Evolutionary conservation across 768 basidiomycete genomes (phyloP).

Genomic region (Tulasnella sp.): DNA sequence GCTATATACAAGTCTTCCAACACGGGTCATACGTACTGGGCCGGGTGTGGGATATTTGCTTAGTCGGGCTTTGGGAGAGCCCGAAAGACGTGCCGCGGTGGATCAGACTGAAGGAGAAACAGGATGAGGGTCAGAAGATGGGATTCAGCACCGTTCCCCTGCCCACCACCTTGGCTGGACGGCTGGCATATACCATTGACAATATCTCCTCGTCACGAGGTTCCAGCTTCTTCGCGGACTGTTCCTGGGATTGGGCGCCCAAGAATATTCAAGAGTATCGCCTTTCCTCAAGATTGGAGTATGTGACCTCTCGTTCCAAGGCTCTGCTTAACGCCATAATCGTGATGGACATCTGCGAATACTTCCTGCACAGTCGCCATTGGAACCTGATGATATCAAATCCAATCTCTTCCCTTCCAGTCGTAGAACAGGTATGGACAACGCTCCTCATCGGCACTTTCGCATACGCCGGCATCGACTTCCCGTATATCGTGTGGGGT

Average conservation of each 20-base stretch:
- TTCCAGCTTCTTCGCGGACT: neutral
- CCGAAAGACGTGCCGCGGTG: neutral
- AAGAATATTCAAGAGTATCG: neutral
- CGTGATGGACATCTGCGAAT: neutral
- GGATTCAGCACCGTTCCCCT: neutral
- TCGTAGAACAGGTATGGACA: neutral
- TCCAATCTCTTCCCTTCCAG: neutral
- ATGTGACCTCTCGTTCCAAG: neutral
- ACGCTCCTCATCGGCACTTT: neutral
- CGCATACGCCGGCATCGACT: neutral
- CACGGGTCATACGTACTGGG: neutral
- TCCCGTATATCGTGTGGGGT: neutral
- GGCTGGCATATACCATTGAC: neutral
- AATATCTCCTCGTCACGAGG: neutral
- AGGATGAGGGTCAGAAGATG: neutral
- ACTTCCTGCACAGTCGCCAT: neutral
- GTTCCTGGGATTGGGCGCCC: neutral
- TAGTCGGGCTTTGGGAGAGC: neutral
- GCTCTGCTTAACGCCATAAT: neutral
- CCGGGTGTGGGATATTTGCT: neutral
- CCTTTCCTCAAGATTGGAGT: neutral
- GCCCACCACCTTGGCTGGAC: neutral
- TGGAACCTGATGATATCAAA: neutral
- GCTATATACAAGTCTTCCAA: neutral
- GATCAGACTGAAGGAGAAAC: neutral